These are phyloP conservation scores for Leptomonas seymouri DNA, from an alignment of 208 protist species.

Conservation along the genomic window DNA sequence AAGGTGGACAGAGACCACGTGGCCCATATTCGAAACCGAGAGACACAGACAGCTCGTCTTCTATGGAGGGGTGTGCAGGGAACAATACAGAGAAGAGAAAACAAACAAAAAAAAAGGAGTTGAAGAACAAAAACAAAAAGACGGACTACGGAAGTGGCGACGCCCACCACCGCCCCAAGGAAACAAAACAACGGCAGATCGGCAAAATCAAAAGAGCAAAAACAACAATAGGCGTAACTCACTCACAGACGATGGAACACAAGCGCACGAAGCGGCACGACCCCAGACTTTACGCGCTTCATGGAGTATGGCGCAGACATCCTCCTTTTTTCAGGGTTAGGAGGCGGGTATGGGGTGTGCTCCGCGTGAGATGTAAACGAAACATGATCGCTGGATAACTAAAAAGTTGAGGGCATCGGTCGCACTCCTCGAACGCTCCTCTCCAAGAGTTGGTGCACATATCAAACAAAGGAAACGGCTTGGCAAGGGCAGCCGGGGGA, in stretches of 20 bases:
- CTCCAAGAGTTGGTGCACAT: too few relatives aligned
- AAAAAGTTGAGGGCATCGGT: background rate
- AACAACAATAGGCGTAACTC: background rate
- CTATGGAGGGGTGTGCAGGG: background rate
- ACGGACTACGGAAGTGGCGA: too few relatives aligned
- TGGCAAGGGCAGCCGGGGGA: too few relatives aligned
- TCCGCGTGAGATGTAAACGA: background rate
- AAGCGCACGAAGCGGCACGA: background rate
- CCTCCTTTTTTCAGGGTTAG: too few relatives aligned
- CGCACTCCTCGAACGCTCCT: too few relatives aligned
- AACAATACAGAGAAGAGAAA: constrained; percentile 14
- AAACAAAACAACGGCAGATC: too few relatives aligned
- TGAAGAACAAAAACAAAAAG: background rate
- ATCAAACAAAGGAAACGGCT: background rate
- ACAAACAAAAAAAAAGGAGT: constrained; percentile 3
- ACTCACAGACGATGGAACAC: background rate
- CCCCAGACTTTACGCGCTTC: background rate
- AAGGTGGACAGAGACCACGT: too few relatives aligned
- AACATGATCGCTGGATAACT: background rate
- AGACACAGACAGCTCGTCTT: background rate
- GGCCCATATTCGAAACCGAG: too few relatives aligned
- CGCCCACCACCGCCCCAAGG: too few relatives aligned
- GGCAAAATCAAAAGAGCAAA: background rate
- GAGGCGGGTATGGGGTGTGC: background rate
- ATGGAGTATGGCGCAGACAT: too few relatives aligned